A percentile compares a stretch with the other conserved stretches of the same genome.
Evolutionary conservation across 176 grass and related monocot genomes (phyloP).

Genomic region (Bothriochloa decipiens): DNA sequence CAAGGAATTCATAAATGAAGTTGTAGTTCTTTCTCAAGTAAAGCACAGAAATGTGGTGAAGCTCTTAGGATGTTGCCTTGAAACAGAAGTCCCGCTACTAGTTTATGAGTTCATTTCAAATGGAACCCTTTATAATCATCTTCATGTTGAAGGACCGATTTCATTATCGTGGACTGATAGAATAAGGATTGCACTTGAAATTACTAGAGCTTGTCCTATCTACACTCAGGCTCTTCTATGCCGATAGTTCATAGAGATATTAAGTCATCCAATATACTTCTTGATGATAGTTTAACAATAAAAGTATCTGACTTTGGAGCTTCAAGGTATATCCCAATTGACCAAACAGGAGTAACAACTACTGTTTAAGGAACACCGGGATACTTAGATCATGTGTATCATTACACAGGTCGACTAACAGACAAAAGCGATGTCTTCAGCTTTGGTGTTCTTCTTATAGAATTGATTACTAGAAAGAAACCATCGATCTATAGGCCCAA

Average conservation of each 20-base stretch:
- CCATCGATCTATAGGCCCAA: no score
- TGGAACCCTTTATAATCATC: neutral
- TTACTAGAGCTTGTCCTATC: neutral
- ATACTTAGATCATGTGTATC: no score
- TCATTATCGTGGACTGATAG: neutral
- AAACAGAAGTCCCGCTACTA: neutral
- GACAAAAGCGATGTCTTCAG: no score
- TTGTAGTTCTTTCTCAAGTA: neutral
- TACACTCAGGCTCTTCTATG: neutral
- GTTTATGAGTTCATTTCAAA: slow-evolving; percentile 7
- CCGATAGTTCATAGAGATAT: neutral
- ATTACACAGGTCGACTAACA: no score
- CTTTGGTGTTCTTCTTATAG: no score
- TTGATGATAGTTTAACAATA: no score
- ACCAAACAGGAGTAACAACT: no score
- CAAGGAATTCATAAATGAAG: neutral
- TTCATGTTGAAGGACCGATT: neutral
- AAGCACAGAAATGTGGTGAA: neutral
- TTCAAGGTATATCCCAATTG: no score
- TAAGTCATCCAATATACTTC: no score
- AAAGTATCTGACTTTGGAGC: no score
- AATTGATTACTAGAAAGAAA: no score
- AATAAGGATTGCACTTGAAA: neutral
- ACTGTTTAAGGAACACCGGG: no score
- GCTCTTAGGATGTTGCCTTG: neutral